Conservation (phyloP, 2,329 filamentous ascomycete genomes). For the Paraphoma chrysanthemicola region DNA sequence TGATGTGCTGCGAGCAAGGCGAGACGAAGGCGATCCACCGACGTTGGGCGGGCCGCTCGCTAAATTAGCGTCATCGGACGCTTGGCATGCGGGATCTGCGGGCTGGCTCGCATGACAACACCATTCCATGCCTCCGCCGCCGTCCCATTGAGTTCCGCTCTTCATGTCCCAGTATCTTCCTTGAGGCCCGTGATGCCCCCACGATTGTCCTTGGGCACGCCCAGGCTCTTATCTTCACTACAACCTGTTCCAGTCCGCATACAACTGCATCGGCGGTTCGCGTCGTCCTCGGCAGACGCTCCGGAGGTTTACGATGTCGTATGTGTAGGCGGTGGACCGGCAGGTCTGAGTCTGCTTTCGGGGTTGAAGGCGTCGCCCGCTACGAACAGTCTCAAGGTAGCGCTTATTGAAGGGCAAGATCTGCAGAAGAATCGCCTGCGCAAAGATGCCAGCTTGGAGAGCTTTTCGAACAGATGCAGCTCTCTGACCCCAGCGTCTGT, state of each 20-base stretch:
- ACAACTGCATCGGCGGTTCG: constrained; percentile 33
- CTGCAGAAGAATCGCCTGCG: constrained; percentile 73
- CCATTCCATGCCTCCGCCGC: constrained; percentile 14
- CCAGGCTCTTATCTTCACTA: constrained; percentile 20
- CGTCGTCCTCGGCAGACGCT: constrained; percentile 39
- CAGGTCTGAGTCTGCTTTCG: constrained; percentile 72
- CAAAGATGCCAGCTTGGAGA: constrained; percentile 66
- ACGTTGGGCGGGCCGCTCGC: too few relatives aligned
- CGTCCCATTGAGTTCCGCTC: constrained; percentile 10
- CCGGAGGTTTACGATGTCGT: constrained; percentile 92
- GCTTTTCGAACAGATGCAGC: constrained; percentile 93
- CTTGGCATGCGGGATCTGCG: constrained; percentile 33
- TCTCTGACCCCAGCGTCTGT: constrained; percentile 90
- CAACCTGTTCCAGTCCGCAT: constrained; percentile 20
- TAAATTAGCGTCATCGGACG: background rate
- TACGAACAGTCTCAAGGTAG: constrained; percentile 80
- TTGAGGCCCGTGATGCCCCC: constrained; percentile 40
- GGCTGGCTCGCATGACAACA: constrained; percentile 31
- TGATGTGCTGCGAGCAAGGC: too few relatives aligned
- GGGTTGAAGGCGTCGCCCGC: constrained; percentile 67
- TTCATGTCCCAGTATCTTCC: constrained; percentile 25
- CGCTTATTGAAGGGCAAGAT: constrained; percentile 89
- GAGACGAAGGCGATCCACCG: too few relatives aligned
- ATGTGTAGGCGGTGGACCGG: constrained; percentile 87
- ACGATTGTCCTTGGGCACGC: constrained; percentile 32